Evolutionary conservation across 768 basidiomycete genomes (phyloP), one percentile per base, ranked within the genome.

Genomic region (Hortiboletus flavorubellus): DNA sequence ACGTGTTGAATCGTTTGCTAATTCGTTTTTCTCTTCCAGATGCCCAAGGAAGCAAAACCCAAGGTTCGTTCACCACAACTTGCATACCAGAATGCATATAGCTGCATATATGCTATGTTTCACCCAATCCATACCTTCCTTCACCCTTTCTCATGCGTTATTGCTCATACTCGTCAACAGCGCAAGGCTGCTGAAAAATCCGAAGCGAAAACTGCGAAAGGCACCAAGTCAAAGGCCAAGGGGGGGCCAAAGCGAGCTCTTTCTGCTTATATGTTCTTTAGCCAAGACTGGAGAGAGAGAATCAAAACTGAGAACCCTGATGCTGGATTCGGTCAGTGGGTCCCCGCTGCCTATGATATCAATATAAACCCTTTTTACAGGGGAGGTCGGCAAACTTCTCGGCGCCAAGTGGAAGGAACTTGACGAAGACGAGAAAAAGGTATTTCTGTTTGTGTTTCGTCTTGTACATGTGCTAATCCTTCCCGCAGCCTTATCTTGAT

Each of bases 241-340:
- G 69, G 70, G 15, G 69, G 69, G 0, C 93, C 93, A 58, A 97
- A 98, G 78, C 85, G 94, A 51, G 89, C 92, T 0, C 80, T 97
- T 44, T 97, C 94, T 31, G 93, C 96, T 39, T 98, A 97, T 78
- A 97, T 98, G 96, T 94, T 94, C 88, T 98, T 98, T 81, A 87
- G 85, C 64, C 91, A 94, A 72, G 95, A 93, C 73, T 89, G 92
- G 91, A 83, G 95, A 69, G 90, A 95, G 75, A 84, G 89, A 70
- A 91, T 98, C 81, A 96, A 95, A 85, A 68, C 83, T 54, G 93
- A 97, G 77, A 96, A 98, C 77, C 95, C 95, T 46, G 92, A 94
- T 55, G 93, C 92, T 30, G 81, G 87, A 53, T 98, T 98, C 68
- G 95, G 94, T 90, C 61, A 56, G 68, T 61, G 80, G 59, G 57